phyloP scores from a whole-genome alignment of 164 flowering plant species.

The Aristolochia californica region DNA sequence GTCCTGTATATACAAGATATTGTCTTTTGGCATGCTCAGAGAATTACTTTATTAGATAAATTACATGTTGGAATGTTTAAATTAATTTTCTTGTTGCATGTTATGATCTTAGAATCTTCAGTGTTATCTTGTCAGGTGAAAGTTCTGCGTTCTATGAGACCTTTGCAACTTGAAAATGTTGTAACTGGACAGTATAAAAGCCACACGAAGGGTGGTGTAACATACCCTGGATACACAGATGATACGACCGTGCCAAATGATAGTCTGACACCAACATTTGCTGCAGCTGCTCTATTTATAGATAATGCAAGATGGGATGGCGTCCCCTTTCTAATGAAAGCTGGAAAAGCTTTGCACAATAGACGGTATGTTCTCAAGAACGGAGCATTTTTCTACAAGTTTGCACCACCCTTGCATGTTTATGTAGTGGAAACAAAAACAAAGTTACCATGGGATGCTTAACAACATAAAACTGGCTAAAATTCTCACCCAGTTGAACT shows the following conservation, averaged over 20 bases:
- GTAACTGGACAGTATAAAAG: conserved; percentile 86
- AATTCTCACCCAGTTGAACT: too few species aligned
- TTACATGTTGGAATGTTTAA: not conserved
- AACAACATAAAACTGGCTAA: too few species aligned
- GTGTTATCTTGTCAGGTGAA: conserved; percentile 45
- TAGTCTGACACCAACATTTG: conserved; percentile 90
- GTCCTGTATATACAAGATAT: too few species aligned
- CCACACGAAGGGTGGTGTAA: conserved; percentile 60
- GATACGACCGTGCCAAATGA: conserved; percentile 77
- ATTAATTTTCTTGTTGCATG: not conserved
- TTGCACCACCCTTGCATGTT: too few species aligned
- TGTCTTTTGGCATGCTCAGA: too few species aligned
- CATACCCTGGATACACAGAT: conserved; percentile 77
- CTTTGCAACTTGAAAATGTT: conserved; percentile 60
- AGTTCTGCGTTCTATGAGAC: conserved; percentile 86
- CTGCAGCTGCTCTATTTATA: conserved; percentile 91
- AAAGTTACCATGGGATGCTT: too few species aligned
- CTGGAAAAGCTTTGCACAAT: conserved; percentile 85
- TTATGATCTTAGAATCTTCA: not conserved
- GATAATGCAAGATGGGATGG: conserved; percentile 99
- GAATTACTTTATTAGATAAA: too few species aligned
- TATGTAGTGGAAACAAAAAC: too few species aligned
- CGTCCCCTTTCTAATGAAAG: conserved; percentile 94
- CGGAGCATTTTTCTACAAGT: too few species aligned
- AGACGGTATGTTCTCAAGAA: conserved; percentile 32